Percentiles rank a stretch among this genome's conserved stretches.
phyloP scores from a whole-genome alignment of 2,329 filamentous ascomycete genomes.

The Escovopsis sp. region DNA sequence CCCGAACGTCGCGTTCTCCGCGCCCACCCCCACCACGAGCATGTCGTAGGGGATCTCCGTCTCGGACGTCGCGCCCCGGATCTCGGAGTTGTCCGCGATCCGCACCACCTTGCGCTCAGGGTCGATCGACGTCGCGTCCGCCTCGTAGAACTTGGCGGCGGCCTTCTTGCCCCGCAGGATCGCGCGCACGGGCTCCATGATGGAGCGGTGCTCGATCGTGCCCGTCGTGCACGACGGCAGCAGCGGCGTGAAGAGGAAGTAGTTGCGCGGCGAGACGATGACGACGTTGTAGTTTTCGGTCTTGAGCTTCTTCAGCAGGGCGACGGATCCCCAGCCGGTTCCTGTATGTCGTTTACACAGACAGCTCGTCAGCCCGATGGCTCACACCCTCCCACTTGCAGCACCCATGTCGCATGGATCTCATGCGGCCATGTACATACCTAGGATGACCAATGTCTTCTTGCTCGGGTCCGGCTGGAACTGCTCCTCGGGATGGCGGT shows the following conservation, averaged over 20 bases:
- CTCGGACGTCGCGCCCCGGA: conserved; percentile 68
- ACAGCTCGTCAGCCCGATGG: background rate
- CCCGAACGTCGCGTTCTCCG: conserved; percentile 96
- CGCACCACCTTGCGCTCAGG: conserved; percentile 76
- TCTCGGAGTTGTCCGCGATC: conserved; percentile 83
- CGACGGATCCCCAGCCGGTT: conserved; percentile 90
- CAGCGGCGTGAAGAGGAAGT: conserved; percentile 98
- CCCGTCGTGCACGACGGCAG: conserved; percentile 96
- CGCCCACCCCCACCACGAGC: conserved; percentile 92
- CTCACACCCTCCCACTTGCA: no score
- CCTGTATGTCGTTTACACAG: conserved; percentile 35
- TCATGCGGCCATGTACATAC: conserved; percentile 34
- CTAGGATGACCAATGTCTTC: conserved; percentile 93
- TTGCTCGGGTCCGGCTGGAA: conserved; percentile 66
- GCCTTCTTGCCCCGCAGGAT: conserved; percentile 93
- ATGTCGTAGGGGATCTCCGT: conserved; percentile 96
- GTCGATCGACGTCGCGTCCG: conserved; percentile 91
- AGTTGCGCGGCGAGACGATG: conserved; percentile 95
- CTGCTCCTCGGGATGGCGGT: conserved; percentile 72
- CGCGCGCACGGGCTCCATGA: conserved; percentile 97
- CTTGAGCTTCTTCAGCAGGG: conserved; percentile 94
- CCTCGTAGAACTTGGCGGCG: conserved; percentile 92
- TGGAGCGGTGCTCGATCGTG: conserved; percentile 95
- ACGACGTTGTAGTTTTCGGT: conserved; percentile 98
- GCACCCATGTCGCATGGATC: no score